Conservation (phyloP, 2,329 filamentous ascomycete species). For the Elsinoe batatas region DNA sequence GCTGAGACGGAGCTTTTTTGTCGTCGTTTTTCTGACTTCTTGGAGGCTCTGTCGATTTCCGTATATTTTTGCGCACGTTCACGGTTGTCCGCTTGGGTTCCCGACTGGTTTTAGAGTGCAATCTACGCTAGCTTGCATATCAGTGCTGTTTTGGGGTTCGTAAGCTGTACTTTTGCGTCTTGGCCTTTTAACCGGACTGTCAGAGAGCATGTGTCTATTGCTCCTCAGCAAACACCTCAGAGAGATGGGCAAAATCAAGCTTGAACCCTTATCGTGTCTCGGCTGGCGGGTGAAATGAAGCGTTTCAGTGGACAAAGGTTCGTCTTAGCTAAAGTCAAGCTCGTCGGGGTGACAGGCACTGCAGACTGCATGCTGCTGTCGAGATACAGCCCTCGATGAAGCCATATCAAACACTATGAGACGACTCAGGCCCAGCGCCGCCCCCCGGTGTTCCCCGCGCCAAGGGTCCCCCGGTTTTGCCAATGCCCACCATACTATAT, state of each 20-base stretch:
- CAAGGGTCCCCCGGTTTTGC: constrained; percentile 7
- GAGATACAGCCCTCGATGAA: background rate
- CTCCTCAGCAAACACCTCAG: background rate
- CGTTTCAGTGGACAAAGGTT: background rate
- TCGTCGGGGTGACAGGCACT: background rate
- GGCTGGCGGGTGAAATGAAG: constrained; percentile 3
- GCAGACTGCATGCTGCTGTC: background rate
- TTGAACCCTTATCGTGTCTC: background rate
- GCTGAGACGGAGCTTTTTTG: background rate
- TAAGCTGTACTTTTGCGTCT: background rate
- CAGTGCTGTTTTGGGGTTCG: background rate
- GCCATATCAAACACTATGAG: too few species aligned
- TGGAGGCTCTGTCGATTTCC: background rate
- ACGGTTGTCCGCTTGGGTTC: background rate
- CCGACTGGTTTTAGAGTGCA: background rate
- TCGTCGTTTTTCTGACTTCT: background rate
- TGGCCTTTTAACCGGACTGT: constrained; percentile 1
- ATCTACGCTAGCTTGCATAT: constrained; percentile 1
- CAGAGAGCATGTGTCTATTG: background rate
- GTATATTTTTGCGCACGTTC: background rate
- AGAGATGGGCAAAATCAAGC: background rate
- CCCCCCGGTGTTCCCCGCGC: constrained; percentile 3
- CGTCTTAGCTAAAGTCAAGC: constrained; percentile 2
- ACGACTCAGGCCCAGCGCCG: background rate
- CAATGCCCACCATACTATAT: constrained; percentile 9